Evolutionary conservation across 139 green algal species (phyloP), one percentile per base, ranked within the genome.

Genomic region (Axilococcus clingmanii): DNA sequence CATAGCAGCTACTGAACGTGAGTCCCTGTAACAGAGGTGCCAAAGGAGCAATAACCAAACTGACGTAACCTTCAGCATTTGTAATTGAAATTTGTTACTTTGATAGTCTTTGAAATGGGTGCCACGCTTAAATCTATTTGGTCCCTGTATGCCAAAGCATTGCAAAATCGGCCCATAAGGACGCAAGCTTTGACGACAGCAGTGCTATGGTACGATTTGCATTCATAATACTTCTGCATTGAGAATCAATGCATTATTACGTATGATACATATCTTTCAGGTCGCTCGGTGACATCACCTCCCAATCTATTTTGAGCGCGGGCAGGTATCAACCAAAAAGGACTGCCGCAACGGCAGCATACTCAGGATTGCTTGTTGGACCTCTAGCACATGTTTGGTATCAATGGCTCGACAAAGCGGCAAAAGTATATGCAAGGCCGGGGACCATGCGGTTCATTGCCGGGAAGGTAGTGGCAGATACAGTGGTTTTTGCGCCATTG

Each of bases 311-410:
- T 12, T n/a, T n/a, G n/a, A n/a, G n/a, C n/a, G n/a, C n/a, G n/a
- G n/a, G 33, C 9, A n/a, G 33, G 11, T n/a, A n/a, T n/a, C 11
- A 38, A n/a, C 12, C 11, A 12, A 38, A 38, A 17, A 40, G 63
- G 7, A 37, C 12, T 17, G 24, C 45, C 4, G 5, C 44, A 25
- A 66, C 55, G 0, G 34, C 63, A 3, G 31, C 27, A 14, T 72
- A 72, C n/a, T 56, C 56, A 24, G 56, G 28, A 3, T 5, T 32
- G 7, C 61, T 61, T 14, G 40, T 61, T 35, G 55, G 54, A 25
- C n/a, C 38, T 42, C 14, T 66, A 15, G 63, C 56, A 7, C 63
- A 72, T 15, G 28, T 38, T 4, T 72, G 56, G 56, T 72, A 72
- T 41, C 25, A 53, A 7, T 35, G 29, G 19, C 33, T 72, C 11